phyloP scores from a whole-genome alignment of 1,139 yeast species.

The Saccharomyces pastorianus region DNA sequence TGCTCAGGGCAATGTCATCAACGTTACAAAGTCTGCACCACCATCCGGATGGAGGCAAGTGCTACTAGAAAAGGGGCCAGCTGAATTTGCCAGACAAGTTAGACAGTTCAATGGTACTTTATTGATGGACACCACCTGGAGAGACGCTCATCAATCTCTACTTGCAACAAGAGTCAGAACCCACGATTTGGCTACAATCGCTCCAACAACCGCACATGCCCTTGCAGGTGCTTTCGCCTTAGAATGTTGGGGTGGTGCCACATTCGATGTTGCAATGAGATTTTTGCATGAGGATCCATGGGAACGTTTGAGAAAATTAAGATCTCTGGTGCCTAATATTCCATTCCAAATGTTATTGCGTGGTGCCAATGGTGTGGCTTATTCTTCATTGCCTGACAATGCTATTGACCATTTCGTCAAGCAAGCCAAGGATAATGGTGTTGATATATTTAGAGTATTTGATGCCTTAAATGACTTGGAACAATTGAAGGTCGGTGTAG shows the following conservation, averaged over 20 bases:
- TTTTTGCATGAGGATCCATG: constrained; percentile 97
- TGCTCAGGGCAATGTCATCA: constrained; percentile 45
- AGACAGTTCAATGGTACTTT: constrained; percentile 76
- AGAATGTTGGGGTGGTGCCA: constrained; percentile 99
- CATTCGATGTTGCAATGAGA: constrained; percentile 96
- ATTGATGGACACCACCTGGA: constrained; percentile 97
- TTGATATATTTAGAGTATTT: constrained; percentile 91
- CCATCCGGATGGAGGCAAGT: constrained; percentile 88
- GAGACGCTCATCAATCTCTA: constrained; percentile 97
- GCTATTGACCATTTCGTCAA: constrained; percentile 92
- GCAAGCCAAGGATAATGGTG: constrained; percentile 91
- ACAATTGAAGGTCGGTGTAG: constrained; percentile 91
- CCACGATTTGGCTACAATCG: constrained; percentile 78
- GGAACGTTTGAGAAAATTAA: constrained; percentile 81
- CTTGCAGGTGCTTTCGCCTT: constrained; percentile 82
- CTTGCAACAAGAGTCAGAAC: constrained; percentile 95
- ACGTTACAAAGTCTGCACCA: constrained; percentile 47
- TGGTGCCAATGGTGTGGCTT: constrained; percentile 98
- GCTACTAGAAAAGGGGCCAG: constrained; percentile 76
- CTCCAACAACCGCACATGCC: constrained; percentile 87
- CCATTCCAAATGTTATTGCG: constrained; percentile 97
- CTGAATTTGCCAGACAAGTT: constrained; percentile 75
- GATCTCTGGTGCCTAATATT: constrained; percentile 87
- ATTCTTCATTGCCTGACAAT: constrained; percentile 91
- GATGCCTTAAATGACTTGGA: constrained; percentile 94